Conservation (phyloP, 805 yeast species). For the Candida nanaspora region DNA sequence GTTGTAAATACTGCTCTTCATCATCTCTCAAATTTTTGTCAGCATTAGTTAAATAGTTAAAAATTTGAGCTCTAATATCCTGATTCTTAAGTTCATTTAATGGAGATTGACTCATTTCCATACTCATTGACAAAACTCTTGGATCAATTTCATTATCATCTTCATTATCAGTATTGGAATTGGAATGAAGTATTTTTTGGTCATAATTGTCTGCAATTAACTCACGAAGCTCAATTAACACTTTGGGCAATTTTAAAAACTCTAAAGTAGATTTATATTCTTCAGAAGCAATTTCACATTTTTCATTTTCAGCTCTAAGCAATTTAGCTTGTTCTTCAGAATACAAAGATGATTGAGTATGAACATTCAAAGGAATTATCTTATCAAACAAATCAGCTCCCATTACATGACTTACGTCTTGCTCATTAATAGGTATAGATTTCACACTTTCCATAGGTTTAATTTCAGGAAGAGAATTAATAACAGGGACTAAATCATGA, state of each 20-base stretch:
- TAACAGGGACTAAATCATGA: constrained; percentile 67
- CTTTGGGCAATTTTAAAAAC: constrained; percentile 66
- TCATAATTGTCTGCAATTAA: constrained; percentile 7
- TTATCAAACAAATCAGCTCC: constrained; percentile 61
- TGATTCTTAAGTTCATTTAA: constrained; percentile 24
- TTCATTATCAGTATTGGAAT: constrained; percentile 2
- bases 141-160: constrained; percentile 30
- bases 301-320: constrained; percentile 67
- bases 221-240: constrained; percentile 47
- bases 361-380: constrained; percentile 80
- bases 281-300: constrained; percentile 69
- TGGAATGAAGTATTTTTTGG: not conserved
- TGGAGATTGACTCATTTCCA: constrained; percentile 19
- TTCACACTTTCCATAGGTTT: constrained; percentile 66
- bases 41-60: constrained; percentile 26
- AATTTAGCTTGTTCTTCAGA: constrained; percentile 83
- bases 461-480: constrained; percentile 53
- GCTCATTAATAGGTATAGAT: constrained; percentile 44
- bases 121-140: constrained; percentile 30
- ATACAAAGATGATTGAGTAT: constrained; percentile 79
- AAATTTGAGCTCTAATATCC: constrained; percentile 29
- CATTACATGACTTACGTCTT: constrained; percentile 37
- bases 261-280: constrained; percentile 76
- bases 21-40: constrained; percentile 27
- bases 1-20: constrained; percentile 19